A percentile compares a stretch with the other conserved stretches of the same genome.
Evolutionary conservation across 257 asterid species (phyloP).

Genomic region (Jacaranda mimosifolia): DNA sequence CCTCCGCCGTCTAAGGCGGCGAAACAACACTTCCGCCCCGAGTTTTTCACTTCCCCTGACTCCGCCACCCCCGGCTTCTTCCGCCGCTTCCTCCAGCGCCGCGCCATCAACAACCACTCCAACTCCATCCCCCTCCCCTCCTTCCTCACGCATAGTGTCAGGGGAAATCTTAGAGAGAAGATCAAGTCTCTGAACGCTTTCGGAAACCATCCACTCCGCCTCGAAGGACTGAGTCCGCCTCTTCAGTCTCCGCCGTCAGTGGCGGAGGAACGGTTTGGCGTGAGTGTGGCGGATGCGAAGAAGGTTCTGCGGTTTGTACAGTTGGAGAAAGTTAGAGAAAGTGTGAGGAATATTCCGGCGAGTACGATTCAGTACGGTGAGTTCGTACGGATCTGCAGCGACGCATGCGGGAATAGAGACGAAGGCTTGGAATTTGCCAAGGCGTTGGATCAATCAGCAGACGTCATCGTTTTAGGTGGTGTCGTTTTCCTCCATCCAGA

Average conservation of each 20-base stretch:
- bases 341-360: constrained; percentile 58
- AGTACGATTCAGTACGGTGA: constrained; percentile 64
- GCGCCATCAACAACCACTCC: constrained; percentile 48
- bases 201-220: constrained; percentile 31
- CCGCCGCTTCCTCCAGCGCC: constrained; percentile 45
- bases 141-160: constrained; percentile 48
- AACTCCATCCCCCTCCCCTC: constrained; percentile 38
- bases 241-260: constrained; percentile 21
- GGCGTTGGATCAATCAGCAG: constrained; percentile 73
- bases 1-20: constrained; percentile 27
- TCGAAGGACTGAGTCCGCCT: constrained; percentile 34
- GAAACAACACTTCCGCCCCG: constrained; percentile 24
- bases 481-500: constrained; percentile 78
- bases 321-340: constrained; percentile 53
- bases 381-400: constrained; percentile 59
- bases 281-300: constrained; percentile 48
- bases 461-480: constrained; percentile 80
- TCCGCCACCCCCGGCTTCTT: constrained; percentile 32
- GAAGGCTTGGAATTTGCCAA: constrained; percentile 67
- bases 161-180: constrained; percentile 58
- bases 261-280: constrained; percentile 1
- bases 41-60: constrained; percentile 14
- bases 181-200: constrained; percentile 40
- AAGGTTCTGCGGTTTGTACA: constrained; percentile 56
- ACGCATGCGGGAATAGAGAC: constrained; percentile 50